Conservation (phyloP, 495 filamentous ascomycete species). For the Staphylotrichum longicolle region DNA sequence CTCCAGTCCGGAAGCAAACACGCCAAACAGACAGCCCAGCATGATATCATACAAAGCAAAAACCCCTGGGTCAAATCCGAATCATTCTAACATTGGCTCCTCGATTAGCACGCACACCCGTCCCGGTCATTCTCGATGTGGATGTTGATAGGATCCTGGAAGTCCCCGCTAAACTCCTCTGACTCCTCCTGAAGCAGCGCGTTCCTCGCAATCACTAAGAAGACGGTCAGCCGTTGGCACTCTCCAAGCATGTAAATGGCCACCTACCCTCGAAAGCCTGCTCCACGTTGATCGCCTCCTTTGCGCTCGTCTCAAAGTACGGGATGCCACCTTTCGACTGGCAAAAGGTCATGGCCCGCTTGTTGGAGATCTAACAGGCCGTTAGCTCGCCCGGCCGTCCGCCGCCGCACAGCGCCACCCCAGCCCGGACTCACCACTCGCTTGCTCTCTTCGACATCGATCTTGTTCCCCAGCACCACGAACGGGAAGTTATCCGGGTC, state of each 20-base stretch:
- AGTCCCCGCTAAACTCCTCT: conserved; percentile 87
- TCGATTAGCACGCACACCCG: conserved; percentile 77
- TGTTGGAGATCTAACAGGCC: conserved; percentile 70
- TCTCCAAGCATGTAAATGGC: background rate
- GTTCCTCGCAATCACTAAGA: conserved; percentile 88
- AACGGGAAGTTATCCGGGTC: conserved; percentile 98
- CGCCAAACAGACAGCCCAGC: conserved; percentile 21
- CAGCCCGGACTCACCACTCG: conserved; percentile 60
- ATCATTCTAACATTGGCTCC: conserved; percentile 5
- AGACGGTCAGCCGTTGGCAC: conserved; percentile 17
- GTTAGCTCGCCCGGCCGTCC: conserved; percentile 19
- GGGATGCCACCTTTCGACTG: conserved; percentile 95
- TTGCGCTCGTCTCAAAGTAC: conserved; percentile 98
- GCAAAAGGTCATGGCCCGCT: conserved; percentile 95
- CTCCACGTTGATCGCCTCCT: conserved; percentile 97
- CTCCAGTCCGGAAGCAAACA: conserved; percentile 17
- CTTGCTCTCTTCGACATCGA: conserved; percentile 97
- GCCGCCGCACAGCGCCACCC: background rate
- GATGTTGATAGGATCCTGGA: conserved; percentile 96
- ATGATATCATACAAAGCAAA: conserved; percentile 37
- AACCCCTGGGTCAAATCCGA: conserved; percentile 13
- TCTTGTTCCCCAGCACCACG: conserved; percentile 97
- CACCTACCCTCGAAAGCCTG: conserved; percentile 91
- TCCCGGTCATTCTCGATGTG: conserved; percentile 87
- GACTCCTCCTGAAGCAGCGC: conserved; percentile 95